These are phyloP conservation scores for Hibiscus syriacus DNA, from an alignment of 345 rosid species.

Conservation along the genomic window DNA sequence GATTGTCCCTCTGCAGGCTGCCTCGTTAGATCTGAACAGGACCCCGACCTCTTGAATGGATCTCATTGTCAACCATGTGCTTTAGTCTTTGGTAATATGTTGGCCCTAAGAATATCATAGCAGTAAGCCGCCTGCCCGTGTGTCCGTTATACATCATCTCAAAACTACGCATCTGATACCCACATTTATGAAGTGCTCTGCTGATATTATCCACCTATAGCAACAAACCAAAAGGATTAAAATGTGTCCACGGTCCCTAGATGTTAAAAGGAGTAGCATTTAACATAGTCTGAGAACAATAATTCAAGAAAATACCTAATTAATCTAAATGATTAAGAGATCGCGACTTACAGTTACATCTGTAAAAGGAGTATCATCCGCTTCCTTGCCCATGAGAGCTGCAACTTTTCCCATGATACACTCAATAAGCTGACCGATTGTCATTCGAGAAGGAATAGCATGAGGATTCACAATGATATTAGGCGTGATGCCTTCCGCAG, in stretches of 20 bases:
- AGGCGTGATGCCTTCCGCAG: conserved; percentile 88
- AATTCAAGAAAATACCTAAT: not conserved
- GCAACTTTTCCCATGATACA: conserved; percentile 99
- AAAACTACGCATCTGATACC: conserved; percentile 96
- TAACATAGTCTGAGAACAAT: too few relatives aligned
- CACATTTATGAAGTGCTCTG: conserved; percentile 95
- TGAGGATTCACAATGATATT: conserved; percentile 95
- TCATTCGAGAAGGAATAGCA: conserved; percentile 99
- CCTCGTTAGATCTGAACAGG: conserved; percentile 94
- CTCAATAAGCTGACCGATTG: conserved; percentile 96
- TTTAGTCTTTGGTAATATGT: conserved; percentile 94
- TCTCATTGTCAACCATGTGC: conserved; percentile 98
- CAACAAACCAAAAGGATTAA: not conserved
- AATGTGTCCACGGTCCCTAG: not conserved
- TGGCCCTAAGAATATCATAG: conserved; percentile 95
- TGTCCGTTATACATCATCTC: conserved; percentile 99
- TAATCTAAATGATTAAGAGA: not conserved
- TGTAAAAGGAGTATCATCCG: conserved; percentile 96
- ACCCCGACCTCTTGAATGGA: conserved; percentile 96
- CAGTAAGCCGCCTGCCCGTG: conserved; percentile 77
- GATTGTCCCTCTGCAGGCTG: conserved; percentile 99
- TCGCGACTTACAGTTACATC: conserved; percentile 81
- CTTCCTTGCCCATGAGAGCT: conserved; percentile 99
- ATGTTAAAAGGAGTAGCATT: too few relatives aligned
- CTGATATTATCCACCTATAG: conserved; percentile 92